These are phyloP conservation scores for Atalantia buxifolia DNA, from an alignment of 345 rosid species.

Conservation along the genomic window DNA sequence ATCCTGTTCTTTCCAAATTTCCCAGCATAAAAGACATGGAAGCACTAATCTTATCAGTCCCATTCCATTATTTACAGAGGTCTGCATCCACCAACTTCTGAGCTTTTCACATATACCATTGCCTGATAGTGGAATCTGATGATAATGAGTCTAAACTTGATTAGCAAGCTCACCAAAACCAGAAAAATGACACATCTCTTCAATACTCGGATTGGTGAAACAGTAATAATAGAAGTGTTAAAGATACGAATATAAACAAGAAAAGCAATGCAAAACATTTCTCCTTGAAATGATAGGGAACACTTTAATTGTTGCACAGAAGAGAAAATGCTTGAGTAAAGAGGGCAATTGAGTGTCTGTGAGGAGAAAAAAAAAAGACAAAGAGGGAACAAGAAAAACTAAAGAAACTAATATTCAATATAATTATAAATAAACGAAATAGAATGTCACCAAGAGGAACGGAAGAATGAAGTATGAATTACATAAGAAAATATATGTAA, in stretches of 20 bases:
- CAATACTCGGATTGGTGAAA: neutral
- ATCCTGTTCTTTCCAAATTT: slow-evolving; percentile 29
- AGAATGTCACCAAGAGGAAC: neutral
- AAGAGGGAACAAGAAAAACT: neutral
- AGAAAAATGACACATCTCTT: slow-evolving; percentile 5
- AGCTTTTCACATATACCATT: slow-evolving; percentile 26
- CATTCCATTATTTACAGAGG: slow-evolving; percentile 22
- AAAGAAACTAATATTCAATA: neutral
- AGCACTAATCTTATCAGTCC: slow-evolving; percentile 30
- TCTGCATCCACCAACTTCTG: slow-evolving; percentile 25
- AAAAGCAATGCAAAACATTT: neutral
- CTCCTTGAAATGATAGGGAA: neutral
- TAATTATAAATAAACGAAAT: neutral
- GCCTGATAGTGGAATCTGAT: slow-evolving; percentile 36
- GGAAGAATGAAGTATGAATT: neutral
- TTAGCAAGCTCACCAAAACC: slow-evolving; percentile 18
- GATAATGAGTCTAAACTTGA: slow-evolving; percentile 28
- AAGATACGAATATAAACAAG: neutral
- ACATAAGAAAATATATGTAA: neutral
- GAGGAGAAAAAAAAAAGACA: neutral
- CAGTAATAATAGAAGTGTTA: neutral
- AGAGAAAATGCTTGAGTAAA: neutral
- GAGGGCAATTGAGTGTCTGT: neutral
- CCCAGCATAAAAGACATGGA: slow-evolving; percentile 35
- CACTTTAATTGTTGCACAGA: neutral